A percentile compares a stretch with the other conserved stretches of the same genome.
These are phyloP conservation scores for Agaricales sp. DNA, from an alignment of 1,284 basidiomycete genomes.

Conservation along the genomic window DNA sequence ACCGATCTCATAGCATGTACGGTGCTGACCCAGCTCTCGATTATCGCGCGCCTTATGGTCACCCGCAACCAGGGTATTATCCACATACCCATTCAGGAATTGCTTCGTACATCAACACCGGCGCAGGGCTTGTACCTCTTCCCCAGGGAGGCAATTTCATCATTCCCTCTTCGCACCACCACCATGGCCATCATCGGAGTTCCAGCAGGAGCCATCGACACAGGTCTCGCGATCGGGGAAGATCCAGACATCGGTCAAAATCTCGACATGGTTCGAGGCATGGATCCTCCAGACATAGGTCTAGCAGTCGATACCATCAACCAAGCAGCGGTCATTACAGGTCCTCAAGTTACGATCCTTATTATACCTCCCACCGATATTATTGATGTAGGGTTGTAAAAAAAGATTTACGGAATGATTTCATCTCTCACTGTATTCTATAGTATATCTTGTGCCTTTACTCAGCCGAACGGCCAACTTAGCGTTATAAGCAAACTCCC, in stretches of 20 bases:
- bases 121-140: not conserved
- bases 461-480: not conserved
- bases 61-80: not conserved
- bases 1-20: not conserved
- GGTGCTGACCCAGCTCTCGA: not conserved
- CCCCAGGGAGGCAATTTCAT: not conserved
- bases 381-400: no score
- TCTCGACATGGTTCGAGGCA: not conserved
- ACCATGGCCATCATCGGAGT: not conserved
- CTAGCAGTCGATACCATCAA: not conserved
- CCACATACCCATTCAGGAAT: not conserved
- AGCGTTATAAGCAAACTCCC: not conserved
- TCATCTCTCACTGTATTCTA: not conserved
- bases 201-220: not conserved
- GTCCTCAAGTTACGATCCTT: not conserved
- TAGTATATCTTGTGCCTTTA: not conserved
- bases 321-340: not conserved
- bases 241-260: not conserved
- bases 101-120: not conserved
- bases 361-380: not conserved
- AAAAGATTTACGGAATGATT: not conserved
- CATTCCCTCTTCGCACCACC: not conserved
- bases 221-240: not conserved
- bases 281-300: not conserved
- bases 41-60: not conserved